Evolutionary conservation across 1,284 basidiomycete genomes (phyloP).

Genomic region (Malassezia nana): DNA sequence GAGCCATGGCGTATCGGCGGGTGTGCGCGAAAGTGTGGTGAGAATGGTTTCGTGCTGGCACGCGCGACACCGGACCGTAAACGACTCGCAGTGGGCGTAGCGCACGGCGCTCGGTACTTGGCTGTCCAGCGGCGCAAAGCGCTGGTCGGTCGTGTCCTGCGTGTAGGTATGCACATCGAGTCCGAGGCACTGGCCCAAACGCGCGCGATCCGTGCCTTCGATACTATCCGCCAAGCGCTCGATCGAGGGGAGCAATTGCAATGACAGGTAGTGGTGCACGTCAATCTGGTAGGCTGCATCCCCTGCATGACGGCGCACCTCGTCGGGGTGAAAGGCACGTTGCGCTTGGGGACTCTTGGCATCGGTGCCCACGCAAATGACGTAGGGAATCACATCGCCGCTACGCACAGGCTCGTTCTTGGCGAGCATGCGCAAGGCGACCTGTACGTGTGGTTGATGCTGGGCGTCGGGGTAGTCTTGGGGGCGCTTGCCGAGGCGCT

Average conservation of each 20-base stretch:
- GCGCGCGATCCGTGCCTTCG: constrained; percentile 81
- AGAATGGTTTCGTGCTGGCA: constrained; percentile 19
- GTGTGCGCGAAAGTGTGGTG: constrained; percentile 22
- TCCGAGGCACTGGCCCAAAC: constrained; percentile 87
- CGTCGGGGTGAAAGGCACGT: constrained; percentile 84
- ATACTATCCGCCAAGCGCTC: constrained; percentile 92
- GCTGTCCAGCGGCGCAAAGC: constrained; percentile 75
- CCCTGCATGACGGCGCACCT: constrained; percentile 57
- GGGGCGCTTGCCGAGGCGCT: constrained; percentile 45
- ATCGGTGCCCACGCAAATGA: constrained; percentile 73
- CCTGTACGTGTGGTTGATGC: constrained; percentile 89
- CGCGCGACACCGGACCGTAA: constrained; percentile 26
- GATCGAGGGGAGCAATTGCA: constrained; percentile 86
- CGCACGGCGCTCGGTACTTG: constrained; percentile 79
- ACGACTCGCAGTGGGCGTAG: constrained; percentile 49
- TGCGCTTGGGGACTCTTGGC: constrained; percentile 76
- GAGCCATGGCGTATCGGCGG: constrained; percentile 2
- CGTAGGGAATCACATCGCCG: constrained; percentile 91
- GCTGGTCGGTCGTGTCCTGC: constrained; percentile 52
- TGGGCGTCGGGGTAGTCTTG: constrained; percentile 86
- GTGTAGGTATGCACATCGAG: constrained; percentile 73
- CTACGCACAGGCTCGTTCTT: constrained; percentile 68
- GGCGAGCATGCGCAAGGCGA: constrained; percentile 80
- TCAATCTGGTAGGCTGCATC: constrained; percentile 36
- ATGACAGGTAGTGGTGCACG: constrained; percentile 79